Evolutionary conservation across 2,329 filamentous ascomycete genomes (phyloP), one percentile per base, ranked within the genome.

Genomic region (Cladosporium oxysporum): DNA sequence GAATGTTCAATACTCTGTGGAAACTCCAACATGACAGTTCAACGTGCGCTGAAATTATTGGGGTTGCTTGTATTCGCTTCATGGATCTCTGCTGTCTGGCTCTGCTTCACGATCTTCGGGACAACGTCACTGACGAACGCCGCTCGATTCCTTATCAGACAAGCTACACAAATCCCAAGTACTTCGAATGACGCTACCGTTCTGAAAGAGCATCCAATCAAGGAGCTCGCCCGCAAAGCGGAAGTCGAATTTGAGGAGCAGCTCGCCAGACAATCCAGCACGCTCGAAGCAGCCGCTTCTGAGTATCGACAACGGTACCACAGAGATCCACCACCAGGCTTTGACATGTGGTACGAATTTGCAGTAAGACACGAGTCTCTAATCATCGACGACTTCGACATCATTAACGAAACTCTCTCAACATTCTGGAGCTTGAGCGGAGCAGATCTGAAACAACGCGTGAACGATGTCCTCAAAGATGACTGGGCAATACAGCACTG

Each of bases 201-300:
- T 3, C 6, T 16, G 0, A 26, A 28, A 2, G 55, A 58, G 21
- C 55, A 58, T 21, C 55, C 55, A 5, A 37, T 58, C 31, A 35
- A 58, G 31, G 18, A 7, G 11, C 18, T 58, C 11, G 31, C 41
- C 8, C 29, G 33, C 12, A 37, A 58, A 14, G 55, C 55, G 7
- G 12, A 26, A 11, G 16, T 21, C 5, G 29, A 59, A 41, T 64
- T 64, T 33, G 52, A 66, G n/a, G 50, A 67, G 26, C 59, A 61
- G 29, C 26, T 69, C 16, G 47, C 58, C n/a, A 60, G 58, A 28
- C 67, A 69, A 59, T 69, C 66, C n/a, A 37, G 16, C 16, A 66
- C 62, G 6, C 50, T 44, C 31, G 62, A 66, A 33, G 47, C 55
- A 37, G 65, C 65, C 8, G 11, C 31, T 37, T 33, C 33, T 14